phyloP scores from a whole-genome alignment of 768 basidiomycete genomes.

The Leucosporidium yakuticum region DNA sequence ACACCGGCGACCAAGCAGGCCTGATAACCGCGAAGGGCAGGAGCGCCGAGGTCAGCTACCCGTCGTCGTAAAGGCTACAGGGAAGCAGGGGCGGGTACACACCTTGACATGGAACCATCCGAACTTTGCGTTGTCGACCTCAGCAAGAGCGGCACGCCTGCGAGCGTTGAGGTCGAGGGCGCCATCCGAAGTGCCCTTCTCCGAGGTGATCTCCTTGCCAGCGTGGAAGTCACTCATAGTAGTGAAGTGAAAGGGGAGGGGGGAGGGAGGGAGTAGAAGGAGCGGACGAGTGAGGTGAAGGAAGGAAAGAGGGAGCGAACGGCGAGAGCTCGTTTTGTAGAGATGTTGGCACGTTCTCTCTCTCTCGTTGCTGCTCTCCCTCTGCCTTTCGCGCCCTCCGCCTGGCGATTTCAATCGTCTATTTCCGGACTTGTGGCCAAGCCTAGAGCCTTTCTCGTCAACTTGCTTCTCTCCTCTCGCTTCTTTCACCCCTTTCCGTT shows the following conservation, averaged over 20 bases:
- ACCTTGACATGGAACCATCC: conserved; percentile 79
- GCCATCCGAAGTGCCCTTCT: background rate
- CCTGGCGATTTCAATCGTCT: too few species aligned
- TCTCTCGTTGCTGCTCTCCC: too few species aligned
- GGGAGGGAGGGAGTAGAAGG: background rate
- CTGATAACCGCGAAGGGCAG: conserved; percentile 26
- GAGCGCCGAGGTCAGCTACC: background rate
- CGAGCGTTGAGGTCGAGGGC: conserved; percentile 48
- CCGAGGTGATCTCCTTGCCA: background rate
- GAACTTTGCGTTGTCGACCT: conserved; percentile 81
- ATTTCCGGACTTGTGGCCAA: too few species aligned
- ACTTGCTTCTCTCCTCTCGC: too few species aligned
- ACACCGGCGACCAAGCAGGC: conserved; percentile 60
- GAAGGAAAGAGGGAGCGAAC: too few species aligned
- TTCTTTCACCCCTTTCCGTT: too few species aligned
- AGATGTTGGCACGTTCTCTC: too few species aligned
- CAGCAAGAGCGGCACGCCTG: conserved; percentile 71
- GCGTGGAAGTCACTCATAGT: background rate
- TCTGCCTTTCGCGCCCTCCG: too few species aligned
- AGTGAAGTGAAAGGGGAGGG: background rate
- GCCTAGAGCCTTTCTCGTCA: too few species aligned
- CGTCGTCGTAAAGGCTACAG: conserved; percentile 34
- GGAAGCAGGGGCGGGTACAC: background rate
- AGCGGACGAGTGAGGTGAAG: background rate
- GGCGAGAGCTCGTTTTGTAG: too few species aligned